These are phyloP conservation scores for Apiospora saccharicola DNA, from an alignment of 2,329 filamentous ascomycete genomes.

Conservation along the genomic window DNA sequence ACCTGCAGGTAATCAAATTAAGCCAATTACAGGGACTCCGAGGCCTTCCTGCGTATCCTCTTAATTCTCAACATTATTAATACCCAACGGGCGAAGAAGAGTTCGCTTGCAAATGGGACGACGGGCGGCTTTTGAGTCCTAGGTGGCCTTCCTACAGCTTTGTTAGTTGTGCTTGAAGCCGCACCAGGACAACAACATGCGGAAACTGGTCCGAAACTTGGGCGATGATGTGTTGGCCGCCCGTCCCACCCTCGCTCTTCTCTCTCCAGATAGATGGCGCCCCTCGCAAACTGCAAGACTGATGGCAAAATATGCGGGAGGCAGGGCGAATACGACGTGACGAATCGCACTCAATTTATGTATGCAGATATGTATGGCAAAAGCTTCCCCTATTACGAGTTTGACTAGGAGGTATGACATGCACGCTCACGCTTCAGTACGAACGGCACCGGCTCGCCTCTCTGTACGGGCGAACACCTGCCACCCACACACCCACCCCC, in stretches of 20 bases:
- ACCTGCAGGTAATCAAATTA: conserved; percentile 15
- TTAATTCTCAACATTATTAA: background rate
- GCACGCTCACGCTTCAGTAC: conserved; percentile 8
- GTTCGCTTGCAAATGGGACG: background rate
- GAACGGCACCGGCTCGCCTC: background rate
- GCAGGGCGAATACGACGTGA: conserved; percentile 21
- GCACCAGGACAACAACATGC: background rate
- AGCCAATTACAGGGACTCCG: conserved; percentile 15
- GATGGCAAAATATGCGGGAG: conserved; percentile 6
- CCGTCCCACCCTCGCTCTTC: conserved; percentile 3
- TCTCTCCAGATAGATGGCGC: conserved; percentile 9
- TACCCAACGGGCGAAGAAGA: background rate
- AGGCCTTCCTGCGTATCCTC: background rate
- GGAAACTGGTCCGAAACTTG: conserved; percentile 18
- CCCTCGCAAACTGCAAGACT: background rate
- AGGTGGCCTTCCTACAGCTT: background rate
- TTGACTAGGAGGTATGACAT: conserved; percentile 9
- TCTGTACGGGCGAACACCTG: conserved; percentile 9
- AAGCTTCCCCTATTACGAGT: conserved; percentile 20
- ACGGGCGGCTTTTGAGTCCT: background rate
- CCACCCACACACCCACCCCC: conserved; percentile 1
- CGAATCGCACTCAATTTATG: conserved; percentile 12
- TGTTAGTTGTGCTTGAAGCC: background rate
- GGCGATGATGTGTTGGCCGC: conserved; percentile 1
- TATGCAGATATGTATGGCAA: conserved; percentile 1